Conservation (phyloP, 2,329 filamentous ascomycete genomes). For the Exophiala sideris region DNA sequence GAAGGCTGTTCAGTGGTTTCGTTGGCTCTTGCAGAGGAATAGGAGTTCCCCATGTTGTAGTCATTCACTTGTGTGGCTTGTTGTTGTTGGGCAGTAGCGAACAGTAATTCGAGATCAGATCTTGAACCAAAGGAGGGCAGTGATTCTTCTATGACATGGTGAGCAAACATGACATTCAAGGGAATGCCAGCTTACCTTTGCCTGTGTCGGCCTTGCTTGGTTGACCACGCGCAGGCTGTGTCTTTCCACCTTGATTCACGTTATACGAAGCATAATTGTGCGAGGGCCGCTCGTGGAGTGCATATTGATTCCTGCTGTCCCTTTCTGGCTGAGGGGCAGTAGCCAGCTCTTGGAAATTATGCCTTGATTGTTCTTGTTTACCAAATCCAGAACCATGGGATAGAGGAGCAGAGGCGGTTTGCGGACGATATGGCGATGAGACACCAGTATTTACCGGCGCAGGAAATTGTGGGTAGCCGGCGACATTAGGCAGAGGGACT, state of each 20-base stretch:
- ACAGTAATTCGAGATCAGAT: slow-evolving; percentile 21
- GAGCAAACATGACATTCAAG: not conserved
- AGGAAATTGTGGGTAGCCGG: slow-evolving; percentile 21
- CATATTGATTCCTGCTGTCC: slow-evolving; percentile 4
- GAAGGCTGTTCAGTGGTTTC: not conserved
- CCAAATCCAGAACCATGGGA: slow-evolving; percentile 7
- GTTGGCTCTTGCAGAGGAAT: not conserved
- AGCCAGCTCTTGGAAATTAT: slow-evolving; percentile 4
- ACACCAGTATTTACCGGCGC: slow-evolving; percentile 8
- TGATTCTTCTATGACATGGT: slow-evolving; percentile 12
- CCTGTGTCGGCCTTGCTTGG: slow-evolving; percentile 4
- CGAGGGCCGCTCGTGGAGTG: not conserved
- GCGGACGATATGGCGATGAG: slow-evolving; percentile 20
- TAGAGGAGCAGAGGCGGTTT: slow-evolving; percentile 1
- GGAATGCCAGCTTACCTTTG: slow-evolving; percentile 10
- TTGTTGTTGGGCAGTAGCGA: slow-evolving; percentile 17
- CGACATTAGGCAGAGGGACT: slow-evolving; percentile 15
- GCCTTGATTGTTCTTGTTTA: slow-evolving; percentile 10
- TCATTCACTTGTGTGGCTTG: not conserved
- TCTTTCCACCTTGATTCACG: slow-evolving; percentile 1
- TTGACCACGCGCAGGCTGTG: not conserved
- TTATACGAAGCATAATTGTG: slow-evolving; percentile 8
- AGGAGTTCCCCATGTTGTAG: not conserved
- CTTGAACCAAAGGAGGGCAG: slow-evolving; percentile 23
- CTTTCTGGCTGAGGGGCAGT: slow-evolving; percentile 1